These are phyloP conservation scores for Trametes maxima DNA, from an alignment of 768 basidiomycete genomes.

Conservation along the genomic window DNA sequence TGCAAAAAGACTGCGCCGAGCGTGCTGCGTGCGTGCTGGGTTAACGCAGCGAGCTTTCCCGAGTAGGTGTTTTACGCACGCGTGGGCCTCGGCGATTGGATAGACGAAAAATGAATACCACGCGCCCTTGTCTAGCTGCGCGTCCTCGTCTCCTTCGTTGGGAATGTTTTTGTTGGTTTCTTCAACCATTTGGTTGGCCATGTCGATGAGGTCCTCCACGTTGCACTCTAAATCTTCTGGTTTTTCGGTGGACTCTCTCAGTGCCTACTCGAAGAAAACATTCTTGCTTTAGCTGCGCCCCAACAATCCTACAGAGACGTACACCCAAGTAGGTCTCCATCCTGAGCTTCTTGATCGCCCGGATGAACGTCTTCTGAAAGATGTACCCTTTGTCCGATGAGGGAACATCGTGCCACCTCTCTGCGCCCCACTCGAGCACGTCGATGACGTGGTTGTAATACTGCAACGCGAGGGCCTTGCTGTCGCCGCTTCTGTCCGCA, in stretches of 20 bases:
- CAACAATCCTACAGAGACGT: neutral
- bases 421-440: constrained; percentile 25
- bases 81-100: constrained; percentile 22
- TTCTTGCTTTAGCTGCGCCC: too few species aligned
- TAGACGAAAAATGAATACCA: constrained; percentile 24
- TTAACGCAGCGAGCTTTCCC: neutral
- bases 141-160: constrained; percentile 7
- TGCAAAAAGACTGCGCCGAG: constrained; percentile 21
- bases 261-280: constrained; percentile 3
- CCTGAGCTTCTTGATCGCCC: constrained; percentile 16
- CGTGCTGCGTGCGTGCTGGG: constrained; percentile 2
- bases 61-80: constrained; percentile 2
- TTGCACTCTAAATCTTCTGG: constrained; percentile 9
- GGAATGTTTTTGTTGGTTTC: constrained; percentile 21
- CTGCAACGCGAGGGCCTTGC: constrained; percentile 5
- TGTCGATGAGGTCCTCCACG: constrained; percentile 19
- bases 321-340: constrained; percentile 19
- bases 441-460: constrained; percentile 18
- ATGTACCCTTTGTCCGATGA: constrained; percentile 11
- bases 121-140: constrained; percentile 21
- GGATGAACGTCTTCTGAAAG: constrained; percentile 18
- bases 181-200: constrained; percentile 22
- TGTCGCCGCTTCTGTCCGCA: constrained; percentile 3
- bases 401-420: constrained; percentile 16
- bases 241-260: neutral